Percentiles rank a stretch among this genome's conserved stretches.
Evolutionary conservation across 2,329 filamentous ascomycete species (phyloP).

Genomic region (Hypoxylon rubiginosum): DNA sequence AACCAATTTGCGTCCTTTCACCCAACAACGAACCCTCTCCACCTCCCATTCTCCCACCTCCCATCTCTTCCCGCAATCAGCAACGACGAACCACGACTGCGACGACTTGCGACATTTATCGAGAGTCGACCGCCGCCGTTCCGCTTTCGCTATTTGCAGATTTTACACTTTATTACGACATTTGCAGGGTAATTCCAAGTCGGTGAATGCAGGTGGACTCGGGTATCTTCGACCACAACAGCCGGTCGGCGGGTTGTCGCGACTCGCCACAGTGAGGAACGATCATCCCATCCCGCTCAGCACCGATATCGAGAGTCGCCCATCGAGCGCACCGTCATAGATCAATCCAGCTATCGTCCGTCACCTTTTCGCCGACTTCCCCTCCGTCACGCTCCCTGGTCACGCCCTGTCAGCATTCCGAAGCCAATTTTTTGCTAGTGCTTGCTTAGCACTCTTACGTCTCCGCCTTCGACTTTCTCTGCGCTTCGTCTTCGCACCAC

Average conservation of each 20-base stretch:
- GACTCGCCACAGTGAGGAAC: slow-evolving; percentile 53
- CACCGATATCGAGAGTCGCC: slow-evolving; percentile 41
- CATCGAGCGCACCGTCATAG: slow-evolving; percentile 33
- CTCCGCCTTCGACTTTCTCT: slow-evolving; percentile 26
- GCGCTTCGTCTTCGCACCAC: slow-evolving; percentile 35
- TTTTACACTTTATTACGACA: slow-evolving; percentile 23
- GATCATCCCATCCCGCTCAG: slow-evolving; percentile 38
- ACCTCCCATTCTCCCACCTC: not conserved
- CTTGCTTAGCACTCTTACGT: slow-evolving; percentile 26
- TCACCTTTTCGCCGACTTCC: slow-evolving; percentile 18
- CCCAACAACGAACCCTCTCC: slow-evolving; percentile 28
- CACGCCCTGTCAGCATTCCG: slow-evolving; percentile 24
- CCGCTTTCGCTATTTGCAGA: slow-evolving; percentile 11
- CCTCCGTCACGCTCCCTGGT: slow-evolving; percentile 25
- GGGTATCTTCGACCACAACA: slow-evolving; percentile 53
- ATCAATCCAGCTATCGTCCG: slow-evolving; percentile 25
- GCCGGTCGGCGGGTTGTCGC: slow-evolving; percentile 57
- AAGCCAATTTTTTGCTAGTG: slow-evolving; percentile 30
- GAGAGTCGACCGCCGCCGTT: slow-evolving; percentile 5
- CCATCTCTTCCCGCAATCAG: slow-evolving; percentile 25
- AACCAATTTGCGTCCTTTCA: slow-evolving; percentile 36
- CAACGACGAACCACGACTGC: slow-evolving; percentile 26
- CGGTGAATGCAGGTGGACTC: slow-evolving; percentile 54
- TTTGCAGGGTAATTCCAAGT: slow-evolving; percentile 21
- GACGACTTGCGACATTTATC: slow-evolving; percentile 26